These are phyloP conservation scores for Xerocomus minutiporus DNA, from an alignment of 1,284 basidiomycete genomes.

Conservation along the genomic window DNA sequence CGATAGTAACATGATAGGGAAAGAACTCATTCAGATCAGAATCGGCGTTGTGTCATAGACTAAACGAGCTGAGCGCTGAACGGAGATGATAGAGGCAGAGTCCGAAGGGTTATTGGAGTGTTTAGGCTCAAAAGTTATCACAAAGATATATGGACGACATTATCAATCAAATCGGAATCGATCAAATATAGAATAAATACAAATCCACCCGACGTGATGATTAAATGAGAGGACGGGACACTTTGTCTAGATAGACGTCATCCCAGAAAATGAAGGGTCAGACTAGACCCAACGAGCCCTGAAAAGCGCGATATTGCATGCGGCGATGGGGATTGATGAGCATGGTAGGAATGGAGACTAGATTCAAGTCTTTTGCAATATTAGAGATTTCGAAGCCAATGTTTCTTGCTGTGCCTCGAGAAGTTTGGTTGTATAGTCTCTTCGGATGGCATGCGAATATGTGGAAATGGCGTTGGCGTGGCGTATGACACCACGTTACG, in stretches of 20 bases:
- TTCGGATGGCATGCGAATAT: slow-evolving; percentile 7
- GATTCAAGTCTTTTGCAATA: background rate
- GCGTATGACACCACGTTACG: slow-evolving; percentile 19
- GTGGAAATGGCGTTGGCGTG: slow-evolving; percentile 10
- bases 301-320: slow-evolving; percentile 6
- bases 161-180: slow-evolving; percentile 8
- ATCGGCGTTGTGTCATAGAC: background rate
- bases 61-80: background rate
- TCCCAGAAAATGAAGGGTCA: slow-evolving; percentile 12
- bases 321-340: slow-evolving; percentile 2
- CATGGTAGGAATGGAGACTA: slow-evolving; percentile 1
- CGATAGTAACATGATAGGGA: background rate
- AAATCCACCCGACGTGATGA: slow-evolving; percentile 19
- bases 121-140: background rate
- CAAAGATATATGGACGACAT: background rate
- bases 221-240: slow-evolving; percentile 42
- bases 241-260: slow-evolving; percentile 26
- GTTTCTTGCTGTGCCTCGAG: slow-evolving; percentile 15
- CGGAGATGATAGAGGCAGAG: background rate
- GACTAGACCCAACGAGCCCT: slow-evolving; percentile 3
- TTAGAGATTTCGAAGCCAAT: slow-evolving; percentile 11
- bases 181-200: slow-evolving; percentile 26
- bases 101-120: background rate
- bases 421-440: background rate
- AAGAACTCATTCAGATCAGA: slow-evolving; percentile 3